Evolutionary conservation across 129 eudicot species (phyloP), one percentile per base, ranked within the genome.

Genomic region (Helichrysum umbraculigerum): DNA sequence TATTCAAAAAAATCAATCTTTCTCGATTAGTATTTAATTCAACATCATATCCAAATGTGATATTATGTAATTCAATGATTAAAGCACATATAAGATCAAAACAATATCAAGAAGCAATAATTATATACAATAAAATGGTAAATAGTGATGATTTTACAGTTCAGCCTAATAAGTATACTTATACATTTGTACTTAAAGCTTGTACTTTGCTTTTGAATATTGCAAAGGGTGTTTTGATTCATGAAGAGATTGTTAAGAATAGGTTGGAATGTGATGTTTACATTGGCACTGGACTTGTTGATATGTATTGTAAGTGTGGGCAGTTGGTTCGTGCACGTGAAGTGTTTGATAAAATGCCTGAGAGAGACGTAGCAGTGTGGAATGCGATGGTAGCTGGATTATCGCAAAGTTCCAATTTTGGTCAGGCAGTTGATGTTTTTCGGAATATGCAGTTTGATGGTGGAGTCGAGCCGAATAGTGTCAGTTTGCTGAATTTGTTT

Each of bases 401-500:
- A 17, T 74, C 96, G 1, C 85, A 90, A 29, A 82, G 87, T 70
- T 74, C 29, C 6, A 79, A 79, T 51, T 79, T 76, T 57, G 15
- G 3, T 8, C 83, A 83, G 47, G 92, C 84, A 0, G 32, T 90
- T 67, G 76, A 74, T 44, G 60, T 82, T 54, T 81, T 90, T 11
- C 69, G 52, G 68, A 70, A 63, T 39, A 90, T 90, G 90, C 90
- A 81, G 41, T 6, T 75, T 16, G 65, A 22, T 28, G 86, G 70
- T 62, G 80, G 88, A 30, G 42, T 85, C 54, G 83, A 69, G 76
- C 88, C 87, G n/a, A 90, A 71, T 77, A 64, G 77, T 7, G 92
- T 90, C 30, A 90, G 81, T 79, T 76, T 90, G 83, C 71, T 90
- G 86, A 90, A 87, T 87, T 74, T 90, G 68, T 90, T 87, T 65